Base-by-base conservation (phyloP, 164 flowering plant species). In the Piper betle region DNA sequence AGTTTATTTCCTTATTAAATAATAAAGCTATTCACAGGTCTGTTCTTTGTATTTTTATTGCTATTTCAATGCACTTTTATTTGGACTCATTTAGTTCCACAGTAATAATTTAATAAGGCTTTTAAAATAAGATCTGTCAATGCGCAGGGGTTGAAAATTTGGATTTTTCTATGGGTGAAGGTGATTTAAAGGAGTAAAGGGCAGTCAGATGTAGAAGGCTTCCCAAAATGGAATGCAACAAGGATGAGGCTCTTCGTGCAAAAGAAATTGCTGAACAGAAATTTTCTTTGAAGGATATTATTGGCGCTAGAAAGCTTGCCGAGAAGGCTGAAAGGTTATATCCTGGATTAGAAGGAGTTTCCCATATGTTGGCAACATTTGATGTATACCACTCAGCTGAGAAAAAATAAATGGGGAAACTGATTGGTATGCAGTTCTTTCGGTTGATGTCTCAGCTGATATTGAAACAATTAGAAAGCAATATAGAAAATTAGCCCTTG, bases 371-470 rank as follows among this genome's bases (percentile, higher is more conserved):
- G 56, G 70, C 81, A 13, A 83, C 89, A 5, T 68, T 88, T 61
- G 84, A 88, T 67, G 82, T 88, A 4, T 77, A 82, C 69, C 61
- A 79, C 52, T 69, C 88, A 53, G 83, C 87, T 0, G 89, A 84
- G 69, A 80, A 73, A 62, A 81, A 72, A 60, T 82, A 40, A 69
- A 71, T 59, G 96, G 87, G 43, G 91, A 88, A 60, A 61, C 80
- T 5, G 91, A 88, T 76, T 82, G 87, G 87, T 93, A 90, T 72
- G 85, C 79, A 37, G 74, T 93, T 68, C 87, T 93, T 48, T 84
- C 83, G 62, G 90, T 79, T 52, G 73, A 72, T 67, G 85, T 89
- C 10, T 39, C 58, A 37, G 91, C 94, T 53, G 88, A 90, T 69
- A 87, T 84, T 39, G 94, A 87, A 37, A 73, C 77, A 1, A 79